A percentile compares a stretch with the other conserved stretches of the same genome.
Conservation (phyloP, 2,329 filamentous ascomycete genomes). For the Septoria petroselini region DNA sequence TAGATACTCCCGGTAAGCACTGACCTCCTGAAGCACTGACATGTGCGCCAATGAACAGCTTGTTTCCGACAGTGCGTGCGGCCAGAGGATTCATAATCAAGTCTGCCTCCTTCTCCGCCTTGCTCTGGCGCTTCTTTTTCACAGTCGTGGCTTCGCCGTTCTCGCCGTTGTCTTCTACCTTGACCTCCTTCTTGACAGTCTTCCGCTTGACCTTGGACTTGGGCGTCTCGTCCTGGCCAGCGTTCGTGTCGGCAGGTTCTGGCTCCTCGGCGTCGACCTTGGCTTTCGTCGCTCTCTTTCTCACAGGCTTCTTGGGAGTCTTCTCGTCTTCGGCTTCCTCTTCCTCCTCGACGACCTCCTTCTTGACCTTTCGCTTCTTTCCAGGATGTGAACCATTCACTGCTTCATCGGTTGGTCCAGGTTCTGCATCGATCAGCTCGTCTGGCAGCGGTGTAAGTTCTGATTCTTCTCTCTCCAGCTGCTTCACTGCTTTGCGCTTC, state of each 20-base stretch:
- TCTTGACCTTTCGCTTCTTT: conserved; percentile 29
- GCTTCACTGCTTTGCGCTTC: conserved; percentile 26
- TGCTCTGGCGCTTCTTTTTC: conserved; percentile 46
- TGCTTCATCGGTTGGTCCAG: conserved; percentile 13
- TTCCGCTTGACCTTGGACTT: conserved; percentile 19
- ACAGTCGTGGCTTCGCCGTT: conserved; percentile 14
- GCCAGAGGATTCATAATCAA: conserved; percentile 63
- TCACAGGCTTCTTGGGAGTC: not conserved
- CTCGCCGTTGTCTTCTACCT: conserved; percentile 14
- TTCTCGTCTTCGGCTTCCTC: conserved; percentile 3
- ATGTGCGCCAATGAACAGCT: conserved; percentile 88
- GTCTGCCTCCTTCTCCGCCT: conserved; percentile 57
- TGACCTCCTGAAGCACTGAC: conserved; percentile 76
- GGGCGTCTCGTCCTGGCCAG: conserved; percentile 8
- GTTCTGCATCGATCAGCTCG: conserved; percentile 16
- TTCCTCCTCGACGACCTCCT: conserved; percentile 6
- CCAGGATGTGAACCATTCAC: conserved; percentile 12
- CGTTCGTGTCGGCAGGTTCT: conserved; percentile 22
- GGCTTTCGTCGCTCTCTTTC: conserved; percentile 9
- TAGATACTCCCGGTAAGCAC: not conserved
- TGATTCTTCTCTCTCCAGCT: conserved; percentile 17
- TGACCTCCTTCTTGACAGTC: conserved; percentile 19
- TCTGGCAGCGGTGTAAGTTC: conserved; percentile 27
- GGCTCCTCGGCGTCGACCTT: conserved; percentile 13
- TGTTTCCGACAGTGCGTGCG: conserved; percentile 65